Conservation (phyloP, 2,329 filamentous ascomycete genomes). For the Colletotrichum neosansevieriae region DNA sequence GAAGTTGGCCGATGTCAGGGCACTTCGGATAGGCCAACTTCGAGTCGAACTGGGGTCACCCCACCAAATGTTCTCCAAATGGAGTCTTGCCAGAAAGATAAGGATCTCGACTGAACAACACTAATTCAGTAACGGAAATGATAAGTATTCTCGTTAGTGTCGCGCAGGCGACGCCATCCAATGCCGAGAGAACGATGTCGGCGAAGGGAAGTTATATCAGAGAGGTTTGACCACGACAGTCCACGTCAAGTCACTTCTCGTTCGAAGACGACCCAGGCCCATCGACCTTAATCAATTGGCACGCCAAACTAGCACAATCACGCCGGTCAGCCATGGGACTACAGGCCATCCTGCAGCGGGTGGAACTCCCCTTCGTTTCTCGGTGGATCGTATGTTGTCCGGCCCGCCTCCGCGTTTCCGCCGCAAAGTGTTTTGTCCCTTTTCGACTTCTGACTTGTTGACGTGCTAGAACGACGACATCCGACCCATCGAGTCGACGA, state of each 20-base stretch:
- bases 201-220: constrained; percentile 14
- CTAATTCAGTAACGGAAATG: constrained; percentile 1
- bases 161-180: neutral
- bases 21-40: constrained; percentile 3
- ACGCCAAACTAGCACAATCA: neutral
- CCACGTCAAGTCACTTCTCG: neutral
- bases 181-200: constrained; percentile 24
- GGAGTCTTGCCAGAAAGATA: neutral
- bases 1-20: constrained; percentile 26
- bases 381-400: constrained; percentile 47
- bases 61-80: neutral
- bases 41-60: neutral
- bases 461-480: constrained; percentile 60
- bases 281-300: too few species aligned
- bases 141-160: constrained; percentile 24
- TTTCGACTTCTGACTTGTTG: neutral
- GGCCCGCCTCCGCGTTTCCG: constrained; percentile 11
- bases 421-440: neutral
- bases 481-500: constrained; percentile 57
- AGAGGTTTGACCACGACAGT: too few species aligned
- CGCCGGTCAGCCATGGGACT: constrained; percentile 41
- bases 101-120: neutral
- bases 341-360: constrained; percentile 43
- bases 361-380: constrained; percentile 48
- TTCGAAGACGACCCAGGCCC: neutral